These are phyloP conservation scores for Podaxis sp. DNA, from an alignment of 768 basidiomycete species.

Conservation along the genomic window DNA sequence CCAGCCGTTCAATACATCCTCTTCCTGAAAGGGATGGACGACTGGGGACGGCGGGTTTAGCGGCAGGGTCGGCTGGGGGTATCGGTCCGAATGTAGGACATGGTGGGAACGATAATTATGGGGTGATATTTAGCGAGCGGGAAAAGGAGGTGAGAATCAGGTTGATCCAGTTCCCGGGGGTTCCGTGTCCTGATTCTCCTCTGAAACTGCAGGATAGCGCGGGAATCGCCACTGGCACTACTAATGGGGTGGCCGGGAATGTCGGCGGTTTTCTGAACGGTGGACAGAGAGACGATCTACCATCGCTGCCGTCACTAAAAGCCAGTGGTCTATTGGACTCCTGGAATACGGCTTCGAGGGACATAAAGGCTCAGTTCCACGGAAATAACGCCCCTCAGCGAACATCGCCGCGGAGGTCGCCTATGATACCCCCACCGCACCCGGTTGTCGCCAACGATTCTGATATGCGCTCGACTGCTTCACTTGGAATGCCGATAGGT, in stretches of 20 bases:
- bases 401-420: constrained; percentile 30
- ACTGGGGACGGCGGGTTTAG: constrained; percentile 15
- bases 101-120: constrained; percentile 22
- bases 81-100: constrained; percentile 21
- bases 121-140: constrained; percentile 17
- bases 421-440: constrained; percentile 20
- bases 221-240: constrained; percentile 13
- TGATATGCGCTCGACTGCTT: constrained; percentile 30
- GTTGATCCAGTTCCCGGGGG: constrained; percentile 10
- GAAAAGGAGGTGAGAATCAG: constrained; percentile 21
- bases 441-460: constrained; percentile 22
- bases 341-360: constrained; percentile 38
- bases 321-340: constrained; percentile 70
- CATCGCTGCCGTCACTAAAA: constrained; percentile 71
- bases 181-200: constrained; percentile 10
- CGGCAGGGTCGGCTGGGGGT: constrained; percentile 18
- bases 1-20: constrained; percentile 18
- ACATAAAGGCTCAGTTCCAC: constrained; percentile 21
- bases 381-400: constrained; percentile 22
- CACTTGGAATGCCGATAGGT: constrained; percentile 61
- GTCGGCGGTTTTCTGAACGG: constrained; percentile 20
- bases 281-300: constrained; percentile 29
- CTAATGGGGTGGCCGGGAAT: constrained; percentile 18
- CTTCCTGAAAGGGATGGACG: constrained; percentile 21
- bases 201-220: constrained; percentile 9